Evolutionary conservation across 805 yeast genomes (phyloP).

Genomic region (Blastobotrys robertii): DNA sequence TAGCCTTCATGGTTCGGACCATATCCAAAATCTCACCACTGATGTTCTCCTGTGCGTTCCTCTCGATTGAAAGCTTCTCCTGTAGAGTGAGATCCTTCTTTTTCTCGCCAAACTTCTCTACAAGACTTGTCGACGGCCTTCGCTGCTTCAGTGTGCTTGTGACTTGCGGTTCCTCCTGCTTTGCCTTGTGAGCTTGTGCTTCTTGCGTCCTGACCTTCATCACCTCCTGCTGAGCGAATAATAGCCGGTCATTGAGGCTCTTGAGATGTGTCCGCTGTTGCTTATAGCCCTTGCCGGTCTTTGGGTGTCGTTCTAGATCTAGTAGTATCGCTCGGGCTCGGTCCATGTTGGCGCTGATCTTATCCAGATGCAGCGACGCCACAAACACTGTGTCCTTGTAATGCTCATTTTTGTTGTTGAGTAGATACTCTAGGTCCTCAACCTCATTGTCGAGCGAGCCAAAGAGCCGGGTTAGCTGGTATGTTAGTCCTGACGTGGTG

Average conservation of each 20-base stretch:
- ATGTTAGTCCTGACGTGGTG: background rate
- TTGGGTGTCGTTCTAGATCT: slow-evolving; percentile 9
- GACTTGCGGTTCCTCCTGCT: background rate
- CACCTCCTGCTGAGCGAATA: slow-evolving; percentile 7
- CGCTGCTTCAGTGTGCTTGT: slow-evolving; percentile 3
- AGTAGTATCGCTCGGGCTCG: slow-evolving; percentile 13
- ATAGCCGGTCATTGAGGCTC: slow-evolving; percentile 10
- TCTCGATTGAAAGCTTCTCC: slow-evolving; percentile 21
- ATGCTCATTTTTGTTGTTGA: too few relatives aligned
- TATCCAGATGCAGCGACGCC: slow-evolving; percentile 12
- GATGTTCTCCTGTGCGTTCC: slow-evolving; percentile 36
- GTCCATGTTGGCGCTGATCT: slow-evolving; percentile 14
- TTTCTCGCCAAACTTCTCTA: background rate
- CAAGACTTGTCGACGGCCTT: background rate
- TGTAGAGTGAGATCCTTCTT: slow-evolving; percentile 9
- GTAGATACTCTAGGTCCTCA: background rate
- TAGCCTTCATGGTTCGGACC: slow-evolving; percentile 38
- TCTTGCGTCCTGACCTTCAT: slow-evolving; percentile 6
- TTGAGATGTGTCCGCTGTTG: slow-evolving; percentile 4
- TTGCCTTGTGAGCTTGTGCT: background rate
- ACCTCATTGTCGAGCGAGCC: background rate
- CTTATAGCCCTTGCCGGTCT: background rate
- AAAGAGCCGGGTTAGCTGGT: slow-evolving; percentile 1
- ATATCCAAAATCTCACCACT: slow-evolving; percentile 39
- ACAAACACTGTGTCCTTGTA: slow-evolving; percentile 11